Base-by-base conservation (phyloP, 495 filamentous ascomycete genomes). In the Annulohypoxylon nitens region DNA sequence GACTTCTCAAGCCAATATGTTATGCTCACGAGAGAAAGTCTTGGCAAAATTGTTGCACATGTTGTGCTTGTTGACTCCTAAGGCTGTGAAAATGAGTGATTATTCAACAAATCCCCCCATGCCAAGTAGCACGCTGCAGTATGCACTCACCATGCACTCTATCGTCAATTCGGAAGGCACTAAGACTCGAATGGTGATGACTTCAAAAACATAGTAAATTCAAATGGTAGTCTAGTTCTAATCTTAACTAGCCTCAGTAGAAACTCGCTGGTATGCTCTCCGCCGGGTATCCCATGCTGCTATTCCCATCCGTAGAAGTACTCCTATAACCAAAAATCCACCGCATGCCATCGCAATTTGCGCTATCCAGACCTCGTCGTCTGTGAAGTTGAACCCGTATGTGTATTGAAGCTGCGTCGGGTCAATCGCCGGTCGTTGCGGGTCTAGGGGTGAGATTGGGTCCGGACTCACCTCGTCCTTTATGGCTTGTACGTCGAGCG, bases 251-350 rank as follows among this genome's bases (percentile, higher is more conserved):
- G 69, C 63, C 51, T 11, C 25, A 54, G 69, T 67, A 57, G 69
- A 57, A n/a, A 72, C 33, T 57, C 41, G 63, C 50, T 50, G 60
- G 36, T 72, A 72, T 5, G 43, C 51, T 36, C 7, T 51, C 33
- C 63, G 50, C 34, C 69, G 48, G 47, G 66, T 72, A 30, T 51
- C 50, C 69, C 69, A 72, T 36, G 69, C 69, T 11, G 45, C 14
- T 3, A 57, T n/a, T 12, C 37, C 69, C 34, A 67, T 67, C 41
- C 69, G 63, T 33, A 67, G 26, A 20, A 67, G 37, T n/a, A 53
- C 11, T n/a, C 54, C 64, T 7, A 67, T n/a, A 45, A 50, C 9
- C 4, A 72, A 16, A 33, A 59, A 9, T 9, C 69, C 48, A 20
- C 48, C 58, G 6, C 54, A 39, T 34, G 55, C 39, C 50, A 72